A percentile compares a stretch with the other conserved stretches of the same genome.
phyloP scores from a whole-genome alignment of 116 monocot genomes.

The Trichopus zeylanicus region DNA sequence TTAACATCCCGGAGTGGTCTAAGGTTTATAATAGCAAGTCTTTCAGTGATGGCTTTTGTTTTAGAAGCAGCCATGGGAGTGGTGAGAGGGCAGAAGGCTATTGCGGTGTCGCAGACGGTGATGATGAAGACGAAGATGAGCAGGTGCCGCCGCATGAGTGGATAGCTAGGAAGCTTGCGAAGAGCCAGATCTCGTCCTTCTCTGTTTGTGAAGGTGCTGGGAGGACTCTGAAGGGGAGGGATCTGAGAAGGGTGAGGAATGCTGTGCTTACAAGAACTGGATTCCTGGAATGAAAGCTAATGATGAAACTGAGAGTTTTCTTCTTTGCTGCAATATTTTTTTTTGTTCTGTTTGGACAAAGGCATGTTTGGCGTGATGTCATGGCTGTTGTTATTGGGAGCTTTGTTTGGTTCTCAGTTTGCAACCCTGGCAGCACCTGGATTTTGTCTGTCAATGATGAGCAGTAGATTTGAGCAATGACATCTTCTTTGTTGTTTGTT shows the following conservation, averaged over 20 bases:
- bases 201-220: conserved; percentile 82
- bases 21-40: conserved; percentile 19
- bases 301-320: background rate
- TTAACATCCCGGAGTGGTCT: conserved; percentile 60
- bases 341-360: background rate
- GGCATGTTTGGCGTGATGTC: no score
- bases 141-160: conserved; percentile 71
- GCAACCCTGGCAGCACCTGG: no score
- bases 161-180: conserved; percentile 67
- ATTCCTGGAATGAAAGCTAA: conserved; percentile 44
- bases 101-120: conserved; percentile 14
- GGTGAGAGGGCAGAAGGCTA: background rate
- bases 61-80: background rate
- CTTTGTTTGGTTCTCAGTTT: background rate
- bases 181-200: conserved; percentile 67
- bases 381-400: no score
- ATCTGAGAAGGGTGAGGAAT: conserved; percentile 73
- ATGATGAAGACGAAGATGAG: conserved; percentile 27
- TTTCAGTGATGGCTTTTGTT: conserved; percentile 1
- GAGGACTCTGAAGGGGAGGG: conserved; percentile 87
- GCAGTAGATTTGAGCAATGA: no score
- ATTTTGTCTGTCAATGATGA: conserved; percentile 1
- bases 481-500: no score
- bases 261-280: conserved; percentile 79
- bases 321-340: background rate